Percentiles rank a stretch among this genome's conserved stretches.
Evolutionary conservation across 2,329 filamentous ascomycete genomes (phyloP).

Genomic region (Calonectria pseudoturangicola): DNA sequence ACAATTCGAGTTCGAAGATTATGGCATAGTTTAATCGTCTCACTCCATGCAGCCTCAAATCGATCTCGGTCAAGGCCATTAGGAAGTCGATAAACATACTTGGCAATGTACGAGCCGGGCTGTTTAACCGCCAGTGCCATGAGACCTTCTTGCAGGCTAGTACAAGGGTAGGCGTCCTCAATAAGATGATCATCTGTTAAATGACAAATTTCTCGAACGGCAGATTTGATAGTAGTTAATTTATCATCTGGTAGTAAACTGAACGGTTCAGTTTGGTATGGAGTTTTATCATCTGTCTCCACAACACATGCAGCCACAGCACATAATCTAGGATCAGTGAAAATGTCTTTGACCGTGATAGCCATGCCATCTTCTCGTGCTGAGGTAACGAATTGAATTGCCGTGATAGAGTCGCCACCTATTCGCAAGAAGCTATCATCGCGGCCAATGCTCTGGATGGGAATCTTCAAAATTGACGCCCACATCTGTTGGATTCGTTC

Average conservation of each 20-base stretch:
- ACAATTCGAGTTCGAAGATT: not conserved
- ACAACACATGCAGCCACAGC: not conserved
- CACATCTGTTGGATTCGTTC: constrained; percentile 57
- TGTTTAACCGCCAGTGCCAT: constrained; percentile 47
- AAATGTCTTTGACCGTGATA: constrained; percentile 34
- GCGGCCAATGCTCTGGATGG: constrained; percentile 51
- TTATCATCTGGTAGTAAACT: not conserved
- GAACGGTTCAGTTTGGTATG: constrained; percentile 15
- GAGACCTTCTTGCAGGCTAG: constrained; percentile 60
- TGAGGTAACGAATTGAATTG: constrained; percentile 49
- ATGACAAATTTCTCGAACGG: constrained; percentile 6
- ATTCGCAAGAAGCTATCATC: constrained; percentile 25
- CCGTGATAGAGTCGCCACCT: constrained; percentile 48
- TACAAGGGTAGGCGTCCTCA: constrained; percentile 61
- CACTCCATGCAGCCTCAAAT: constrained; percentile 4
- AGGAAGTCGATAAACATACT: constrained; percentile 15
- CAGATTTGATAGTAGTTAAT: not conserved
- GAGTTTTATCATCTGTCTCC: not conserved
- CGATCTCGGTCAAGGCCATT: not conserved
- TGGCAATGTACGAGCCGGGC: constrained; percentile 36
- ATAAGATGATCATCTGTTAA: constrained; percentile 32
- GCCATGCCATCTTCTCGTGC: constrained; percentile 14
- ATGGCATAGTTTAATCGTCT: not conserved
- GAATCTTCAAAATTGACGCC: constrained; percentile 53
- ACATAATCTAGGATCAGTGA: constrained; percentile 31